These are phyloP conservation scores for Phytophthora fragariae DNA, from an alignment of 352 stramenopile species.

Conservation along the genomic window DNA sequence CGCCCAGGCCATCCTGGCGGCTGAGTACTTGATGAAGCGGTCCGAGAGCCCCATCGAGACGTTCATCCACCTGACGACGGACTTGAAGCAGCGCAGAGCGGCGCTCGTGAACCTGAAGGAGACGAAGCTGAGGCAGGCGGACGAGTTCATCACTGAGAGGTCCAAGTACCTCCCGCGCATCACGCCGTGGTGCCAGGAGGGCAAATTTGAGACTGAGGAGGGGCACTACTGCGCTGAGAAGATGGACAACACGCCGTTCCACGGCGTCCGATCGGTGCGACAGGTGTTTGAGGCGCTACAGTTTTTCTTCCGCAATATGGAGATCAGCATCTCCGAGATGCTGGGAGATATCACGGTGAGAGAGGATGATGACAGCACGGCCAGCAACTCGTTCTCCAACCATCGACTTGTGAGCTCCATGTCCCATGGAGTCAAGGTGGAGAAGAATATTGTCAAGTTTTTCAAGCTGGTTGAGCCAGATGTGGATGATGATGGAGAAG, in stretches of 20 bases:
- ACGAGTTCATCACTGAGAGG: constrained; percentile 45
- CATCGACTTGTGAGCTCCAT: constrained; percentile 58
- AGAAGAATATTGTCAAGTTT: constrained; percentile 64
- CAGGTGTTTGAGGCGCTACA: constrained; percentile 66
- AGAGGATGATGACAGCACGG: constrained; percentile 63
- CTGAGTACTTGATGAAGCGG: constrained; percentile 50
- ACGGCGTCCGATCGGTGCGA: constrained; percentile 38
- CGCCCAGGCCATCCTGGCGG: constrained; percentile 43
- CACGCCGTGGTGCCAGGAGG: constrained; percentile 48
- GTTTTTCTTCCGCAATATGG: constrained; percentile 68
- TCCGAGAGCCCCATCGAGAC: constrained; percentile 45
- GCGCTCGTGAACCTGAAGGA: constrained; percentile 41
- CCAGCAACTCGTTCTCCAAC: constrained; percentile 56
- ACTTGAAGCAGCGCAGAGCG: constrained; percentile 42
- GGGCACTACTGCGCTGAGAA: constrained; percentile 66
- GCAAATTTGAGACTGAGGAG: constrained; percentile 50
- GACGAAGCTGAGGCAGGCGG: constrained; percentile 37
- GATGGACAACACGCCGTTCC: constrained; percentile 67
- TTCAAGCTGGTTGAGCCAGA: constrained; percentile 43
- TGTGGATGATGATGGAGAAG: constrained; percentile 22
- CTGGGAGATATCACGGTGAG: constrained; percentile 63
- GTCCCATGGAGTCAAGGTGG: constrained; percentile 47
- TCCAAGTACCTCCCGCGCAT: constrained; percentile 28
- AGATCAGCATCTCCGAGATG: constrained; percentile 66
- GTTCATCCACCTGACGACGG: constrained; percentile 49